These are phyloP conservation scores for Pseudopithomyces chartarum DNA, from an alignment of 2,329 filamentous ascomycete genomes.

Conservation along the genomic window DNA sequence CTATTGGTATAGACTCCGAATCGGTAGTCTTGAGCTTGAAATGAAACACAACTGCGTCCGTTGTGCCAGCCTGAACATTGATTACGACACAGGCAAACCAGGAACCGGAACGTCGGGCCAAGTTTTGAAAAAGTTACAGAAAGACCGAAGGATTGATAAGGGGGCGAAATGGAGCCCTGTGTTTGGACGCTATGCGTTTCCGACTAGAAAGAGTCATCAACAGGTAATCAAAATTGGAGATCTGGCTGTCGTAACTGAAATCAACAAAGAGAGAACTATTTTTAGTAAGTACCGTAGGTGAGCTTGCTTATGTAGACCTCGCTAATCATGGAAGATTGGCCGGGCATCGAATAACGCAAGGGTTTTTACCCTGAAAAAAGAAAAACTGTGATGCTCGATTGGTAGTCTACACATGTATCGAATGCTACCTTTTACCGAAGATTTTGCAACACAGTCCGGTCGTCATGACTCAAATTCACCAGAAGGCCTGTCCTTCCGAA, in stretches of 20 bases:
- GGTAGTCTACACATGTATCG: too few species aligned
- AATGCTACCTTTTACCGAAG: too few species aligned
- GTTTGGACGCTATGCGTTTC: conserved; percentile 55
- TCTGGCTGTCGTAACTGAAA: conserved; percentile 46
- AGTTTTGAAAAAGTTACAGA: conserved; percentile 53
- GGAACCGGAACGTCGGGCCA: conserved; percentile 44
- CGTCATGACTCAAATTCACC: too few species aligned
- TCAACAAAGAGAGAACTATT: conserved; percentile 46
- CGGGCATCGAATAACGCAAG: not conserved
- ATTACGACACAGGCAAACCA: conserved; percentile 51
- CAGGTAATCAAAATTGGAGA: conserved; percentile 47
- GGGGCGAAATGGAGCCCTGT: conserved; percentile 54
- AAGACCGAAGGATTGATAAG: conserved; percentile 51
- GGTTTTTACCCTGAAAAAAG: too few species aligned
- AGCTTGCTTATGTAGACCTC: not conserved
- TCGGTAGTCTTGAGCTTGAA: conserved; percentile 39
- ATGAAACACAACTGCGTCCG: conserved; percentile 53
- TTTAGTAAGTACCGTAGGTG: conserved; percentile 48
- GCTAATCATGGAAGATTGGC: conserved; percentile 2
- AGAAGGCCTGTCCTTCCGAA: too few species aligned
- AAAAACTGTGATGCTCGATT: too few species aligned
- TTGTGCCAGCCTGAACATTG: conserved; percentile 54
- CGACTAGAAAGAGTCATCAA: conserved; percentile 26
- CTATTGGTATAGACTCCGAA: conserved; percentile 25
- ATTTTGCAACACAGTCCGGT: too few species aligned